A percentile compares a stretch with the other conserved stretches of the same genome.
phyloP scores from a whole-genome alignment of 2,329 filamentous ascomycete species.

The Hymenoscyphus infarciens region DNA sequence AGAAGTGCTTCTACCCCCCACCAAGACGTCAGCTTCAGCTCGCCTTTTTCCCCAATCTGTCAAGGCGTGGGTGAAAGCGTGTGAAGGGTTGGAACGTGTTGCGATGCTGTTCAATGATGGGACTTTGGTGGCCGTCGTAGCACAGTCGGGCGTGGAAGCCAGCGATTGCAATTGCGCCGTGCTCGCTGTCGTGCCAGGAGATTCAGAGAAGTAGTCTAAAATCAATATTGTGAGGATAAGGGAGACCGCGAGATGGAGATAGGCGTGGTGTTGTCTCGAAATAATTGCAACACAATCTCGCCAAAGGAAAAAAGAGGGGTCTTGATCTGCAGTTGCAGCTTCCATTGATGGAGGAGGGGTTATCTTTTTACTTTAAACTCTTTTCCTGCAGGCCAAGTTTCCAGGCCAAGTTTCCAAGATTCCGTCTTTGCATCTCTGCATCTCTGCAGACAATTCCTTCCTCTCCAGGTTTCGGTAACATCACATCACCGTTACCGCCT shows the following conservation, averaged over 20 bases:
- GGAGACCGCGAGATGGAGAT: background rate
- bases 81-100: background rate
- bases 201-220: background rate
- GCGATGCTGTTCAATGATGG: background rate
- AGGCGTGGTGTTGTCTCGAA: conserved; percentile 1
- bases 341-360: background rate
- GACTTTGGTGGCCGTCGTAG: background rate
- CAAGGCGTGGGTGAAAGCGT: background rate
- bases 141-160: background rate
- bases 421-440: background rate
- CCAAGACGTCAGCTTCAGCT: conserved; percentile 1
- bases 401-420: background rate
- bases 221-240: background rate
- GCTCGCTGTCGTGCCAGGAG: background rate
- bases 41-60: background rate
- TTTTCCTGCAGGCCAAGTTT: background rate
- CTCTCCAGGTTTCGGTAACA: background rate
- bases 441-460: background rate
- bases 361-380: background rate
- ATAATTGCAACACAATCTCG: background rate
- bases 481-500: background rate
- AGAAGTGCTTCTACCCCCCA: background rate
- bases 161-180: background rate
- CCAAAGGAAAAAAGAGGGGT: background rate
- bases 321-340: background rate